These are phyloP conservation scores for Chimonanthus salicifolius DNA, from an alignment of 164 flowering plant species.

Conservation along the genomic window DNA sequence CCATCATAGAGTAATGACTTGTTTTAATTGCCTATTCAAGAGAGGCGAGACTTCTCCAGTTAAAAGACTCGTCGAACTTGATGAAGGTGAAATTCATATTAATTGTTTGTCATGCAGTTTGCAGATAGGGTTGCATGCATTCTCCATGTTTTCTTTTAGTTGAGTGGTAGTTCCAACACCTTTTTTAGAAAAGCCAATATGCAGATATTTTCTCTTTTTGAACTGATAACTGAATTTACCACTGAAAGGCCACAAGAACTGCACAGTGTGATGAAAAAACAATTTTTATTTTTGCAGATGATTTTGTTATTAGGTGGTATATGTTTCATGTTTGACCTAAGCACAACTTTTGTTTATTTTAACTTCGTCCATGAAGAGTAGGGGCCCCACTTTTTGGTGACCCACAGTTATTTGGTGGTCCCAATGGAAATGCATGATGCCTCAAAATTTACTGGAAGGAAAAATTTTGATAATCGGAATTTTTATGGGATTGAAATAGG, in stretches of 20 bases:
- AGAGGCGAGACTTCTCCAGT: slow-evolving; percentile 16
- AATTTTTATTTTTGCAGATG: neutral
- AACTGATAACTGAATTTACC: too few relatives aligned
- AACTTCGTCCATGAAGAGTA: neutral
- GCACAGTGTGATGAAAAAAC: too few relatives aligned
- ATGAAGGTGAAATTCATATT: slow-evolving; percentile 39
- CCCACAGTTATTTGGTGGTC: neutral
- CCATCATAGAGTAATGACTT: slow-evolving; percentile 39
- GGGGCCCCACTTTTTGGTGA: neutral
- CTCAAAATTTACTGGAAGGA: neutral
- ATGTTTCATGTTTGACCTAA: neutral
- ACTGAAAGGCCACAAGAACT: too few relatives aligned
- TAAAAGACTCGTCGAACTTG: slow-evolving; percentile 22
- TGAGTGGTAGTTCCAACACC: neutral
- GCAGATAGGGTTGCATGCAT: neutral
- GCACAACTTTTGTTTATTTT: neutral
- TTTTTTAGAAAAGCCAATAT: too few relatives aligned
- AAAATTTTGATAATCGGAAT: too few relatives aligned
- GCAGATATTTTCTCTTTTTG: too few relatives aligned
- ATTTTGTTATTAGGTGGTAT: neutral
- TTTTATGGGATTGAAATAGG: neutral
- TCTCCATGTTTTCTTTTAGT: too few relatives aligned
- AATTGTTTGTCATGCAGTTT: neutral
- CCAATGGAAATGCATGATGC: neutral
- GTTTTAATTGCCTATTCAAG: slow-evolving; percentile 41